Percentiles rank a stretch among this genome's conserved stretches.
These are phyloP conservation scores for Podospora australis DNA, from an alignment of 495 filamentous ascomycete species.

Conservation along the genomic window DNA sequence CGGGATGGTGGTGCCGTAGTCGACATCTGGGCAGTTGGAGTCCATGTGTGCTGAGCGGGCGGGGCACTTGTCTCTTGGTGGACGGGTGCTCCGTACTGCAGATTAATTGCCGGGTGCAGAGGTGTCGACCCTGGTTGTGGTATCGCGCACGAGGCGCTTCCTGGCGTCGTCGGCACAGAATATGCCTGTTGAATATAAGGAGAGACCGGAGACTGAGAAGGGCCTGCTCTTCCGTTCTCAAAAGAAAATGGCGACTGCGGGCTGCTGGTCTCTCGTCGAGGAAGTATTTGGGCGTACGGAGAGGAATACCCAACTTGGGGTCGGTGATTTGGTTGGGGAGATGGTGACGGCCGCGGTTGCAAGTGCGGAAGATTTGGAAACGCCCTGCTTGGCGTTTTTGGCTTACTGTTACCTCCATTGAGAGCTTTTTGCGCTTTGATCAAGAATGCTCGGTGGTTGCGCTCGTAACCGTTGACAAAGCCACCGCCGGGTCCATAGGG, in stretches of 20 bases:
- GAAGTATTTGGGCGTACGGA: conserved; percentile 13
- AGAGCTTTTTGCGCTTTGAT: conserved; percentile 36
- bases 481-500: conserved; percentile 47
- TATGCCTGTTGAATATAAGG: conserved; percentile 8
- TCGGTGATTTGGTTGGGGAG: conserved; percentile 3
- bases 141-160: conserved; percentile 8
- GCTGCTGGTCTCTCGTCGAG: conserved; percentile 5
- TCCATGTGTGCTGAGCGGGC: conserved; percentile 10
- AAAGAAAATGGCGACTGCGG: conserved; percentile 2
- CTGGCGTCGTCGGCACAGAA: conserved; percentile 5
- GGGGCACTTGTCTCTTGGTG: conserved; percentile 16
- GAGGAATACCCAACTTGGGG: conserved; percentile 8
- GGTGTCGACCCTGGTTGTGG: conserved; percentile 12
- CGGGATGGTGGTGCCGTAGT: background rate
- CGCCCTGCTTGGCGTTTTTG: conserved; percentile 14
- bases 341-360: conserved; percentile 10
- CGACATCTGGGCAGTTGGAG: background rate
- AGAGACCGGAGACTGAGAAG: conserved; percentile 3
- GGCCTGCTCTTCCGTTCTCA: background rate
- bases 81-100: conserved; percentile 33
- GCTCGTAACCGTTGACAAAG: conserved; percentile 52
- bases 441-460: conserved; percentile 40
- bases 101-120: conserved; percentile 42
- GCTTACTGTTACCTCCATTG: conserved; percentile 19
- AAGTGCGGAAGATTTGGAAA: conserved; percentile 16